Conservation (phyloP, 495 filamentous ascomycete species). For the Daldinia vernicosa region DNA sequence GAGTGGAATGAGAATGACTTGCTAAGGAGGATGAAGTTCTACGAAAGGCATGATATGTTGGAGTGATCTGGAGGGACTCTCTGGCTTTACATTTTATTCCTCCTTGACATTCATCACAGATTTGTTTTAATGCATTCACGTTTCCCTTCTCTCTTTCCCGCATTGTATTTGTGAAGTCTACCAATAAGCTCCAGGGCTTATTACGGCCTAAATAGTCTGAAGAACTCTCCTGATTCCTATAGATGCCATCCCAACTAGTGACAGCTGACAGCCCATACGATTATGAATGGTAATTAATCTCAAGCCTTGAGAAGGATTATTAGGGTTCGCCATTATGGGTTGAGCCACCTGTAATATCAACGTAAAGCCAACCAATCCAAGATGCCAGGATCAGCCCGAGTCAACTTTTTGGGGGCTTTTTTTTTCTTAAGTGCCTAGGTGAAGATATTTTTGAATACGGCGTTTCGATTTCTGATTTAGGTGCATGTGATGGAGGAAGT, state of each 20-base stretch:
- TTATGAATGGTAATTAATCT: neutral
- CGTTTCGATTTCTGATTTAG: neutral
- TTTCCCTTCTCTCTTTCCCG: conserved; percentile 3
- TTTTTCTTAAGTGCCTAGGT: neutral
- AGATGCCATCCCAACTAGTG: neutral
- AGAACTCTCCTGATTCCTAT: neutral
- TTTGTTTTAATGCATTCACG: conserved; percentile 37
- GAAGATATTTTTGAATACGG: neutral
- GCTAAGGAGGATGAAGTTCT: conserved; percentile 26
- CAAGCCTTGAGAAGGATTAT: neutral
- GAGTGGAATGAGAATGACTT: conserved; percentile 34
- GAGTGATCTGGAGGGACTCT: conserved; percentile 28
- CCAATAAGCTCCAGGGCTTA: neutral
- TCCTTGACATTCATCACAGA: conserved; percentile 28
- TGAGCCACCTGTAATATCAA: neutral
- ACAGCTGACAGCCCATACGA: neutral
- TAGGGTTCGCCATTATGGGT: neutral
- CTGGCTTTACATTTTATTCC: conserved; percentile 31
- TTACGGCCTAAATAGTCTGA: neutral
- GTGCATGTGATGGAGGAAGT: neutral
- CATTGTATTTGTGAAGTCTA: neutral
- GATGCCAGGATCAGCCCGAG: neutral
- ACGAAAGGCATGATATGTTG: conserved; percentile 35
- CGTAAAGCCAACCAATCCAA: conserved; percentile 6
- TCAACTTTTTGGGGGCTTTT: neutral